Percentiles rank a stretch among this genome's conserved stretches.
Conservation (phyloP, 768 basidiomycete genomes). For the Lanmaoa pseudosensibilis region DNA sequence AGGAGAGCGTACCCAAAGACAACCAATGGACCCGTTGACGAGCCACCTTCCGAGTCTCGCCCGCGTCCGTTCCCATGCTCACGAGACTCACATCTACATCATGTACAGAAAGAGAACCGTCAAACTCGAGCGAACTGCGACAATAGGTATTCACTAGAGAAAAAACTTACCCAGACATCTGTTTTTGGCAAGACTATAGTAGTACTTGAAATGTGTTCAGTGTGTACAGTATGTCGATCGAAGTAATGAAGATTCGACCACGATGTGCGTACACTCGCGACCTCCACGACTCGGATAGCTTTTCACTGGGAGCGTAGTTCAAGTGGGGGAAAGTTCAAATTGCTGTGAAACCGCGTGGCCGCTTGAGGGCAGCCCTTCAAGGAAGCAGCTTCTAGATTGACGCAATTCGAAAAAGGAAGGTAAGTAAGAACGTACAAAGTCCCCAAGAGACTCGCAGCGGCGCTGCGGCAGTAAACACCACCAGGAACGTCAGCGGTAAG, state of each 20-base stretch:
- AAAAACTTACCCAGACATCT: constrained; percentile 1
- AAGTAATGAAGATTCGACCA: not conserved
- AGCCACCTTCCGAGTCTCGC: not conserved
- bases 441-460: not conserved
- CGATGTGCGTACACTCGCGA: not conserved
- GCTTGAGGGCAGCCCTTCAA: no score
- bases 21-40: not conserved
- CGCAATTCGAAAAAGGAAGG: not conserved
- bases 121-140: not conserved
- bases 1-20: not conserved
- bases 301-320: constrained; percentile 1
- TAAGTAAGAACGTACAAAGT: not conserved
- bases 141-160: not conserved
- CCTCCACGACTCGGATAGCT: not conserved
- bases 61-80: not conserved
- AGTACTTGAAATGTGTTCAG: not conserved
- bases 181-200: not conserved
- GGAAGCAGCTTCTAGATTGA: no score
- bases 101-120: not conserved
- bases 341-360: not conserved
- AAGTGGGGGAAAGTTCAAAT: no score
- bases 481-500: not conserved
- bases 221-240: not conserved
- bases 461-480: not conserved
- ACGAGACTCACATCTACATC: not conserved